A percentile compares a stretch with the other conserved stretches of the same genome.
These are phyloP conservation scores for Dioscorea alata DNA, from an alignment of 106 monocot species.

Conservation along the genomic window DNA sequence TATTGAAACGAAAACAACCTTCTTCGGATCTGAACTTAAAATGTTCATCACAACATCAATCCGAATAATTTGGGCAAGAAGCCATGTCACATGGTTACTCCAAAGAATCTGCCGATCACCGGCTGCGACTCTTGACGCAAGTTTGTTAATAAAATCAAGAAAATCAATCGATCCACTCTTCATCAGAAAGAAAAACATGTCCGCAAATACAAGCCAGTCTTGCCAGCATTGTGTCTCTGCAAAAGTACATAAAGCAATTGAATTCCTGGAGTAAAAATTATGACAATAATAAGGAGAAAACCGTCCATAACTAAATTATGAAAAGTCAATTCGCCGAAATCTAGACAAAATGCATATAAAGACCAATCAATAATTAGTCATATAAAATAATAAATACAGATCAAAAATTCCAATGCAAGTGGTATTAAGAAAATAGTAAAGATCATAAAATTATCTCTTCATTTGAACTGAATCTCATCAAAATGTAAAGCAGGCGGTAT, in stretches of 20 bases:
- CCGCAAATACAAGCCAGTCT: constrained; percentile 94
- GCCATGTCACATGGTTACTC: constrained; percentile 95
- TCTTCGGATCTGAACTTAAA: constrained; percentile 72
- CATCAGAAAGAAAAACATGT: constrained; percentile 94
- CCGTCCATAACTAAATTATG: no score
- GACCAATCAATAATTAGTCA: no score
- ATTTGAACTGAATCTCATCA: no score
- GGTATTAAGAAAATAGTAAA: no score
- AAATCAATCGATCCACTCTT: constrained; percentile 94
- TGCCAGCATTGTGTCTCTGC: constrained; percentile 86
- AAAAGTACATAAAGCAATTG: constrained; percentile 10
- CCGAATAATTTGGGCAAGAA: constrained; percentile 92
- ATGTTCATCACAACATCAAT: constrained; percentile 68
- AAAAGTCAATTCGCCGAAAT: no score
- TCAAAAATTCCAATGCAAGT: no score
- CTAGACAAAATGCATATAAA: no score
- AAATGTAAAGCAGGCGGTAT: no score
- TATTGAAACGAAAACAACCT: constrained; percentile 29
- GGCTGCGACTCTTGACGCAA: constrained; percentile 51
- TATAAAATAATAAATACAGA: no score
- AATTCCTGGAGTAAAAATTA: no score
- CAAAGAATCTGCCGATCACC: constrained; percentile 65
- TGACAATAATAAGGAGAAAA: no score
- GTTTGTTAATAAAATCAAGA: constrained; percentile 95
- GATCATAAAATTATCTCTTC: no score